Evolutionary conservation across 345 rosid species (phyloP).

Genomic region (Orychophragmus violaceus): DNA sequence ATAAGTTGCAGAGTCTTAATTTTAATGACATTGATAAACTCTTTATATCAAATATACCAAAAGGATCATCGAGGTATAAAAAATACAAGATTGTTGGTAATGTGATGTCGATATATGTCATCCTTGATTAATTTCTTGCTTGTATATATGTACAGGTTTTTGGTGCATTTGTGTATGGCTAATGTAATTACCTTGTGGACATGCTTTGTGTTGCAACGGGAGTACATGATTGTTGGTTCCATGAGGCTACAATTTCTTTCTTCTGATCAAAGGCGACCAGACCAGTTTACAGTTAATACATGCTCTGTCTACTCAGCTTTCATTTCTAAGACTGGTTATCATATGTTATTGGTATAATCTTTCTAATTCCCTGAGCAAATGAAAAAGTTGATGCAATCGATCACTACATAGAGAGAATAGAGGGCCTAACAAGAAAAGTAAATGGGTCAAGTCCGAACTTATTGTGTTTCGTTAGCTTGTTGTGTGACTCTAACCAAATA

Average conservation of each 20-base stretch:
- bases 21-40: conserved; percentile 73
- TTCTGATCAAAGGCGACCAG: conserved; percentile 59
- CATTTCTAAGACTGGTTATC: background rate
- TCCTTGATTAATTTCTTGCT: background rate
- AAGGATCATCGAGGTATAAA: conserved; percentile 66
- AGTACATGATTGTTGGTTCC: conserved; percentile 58
- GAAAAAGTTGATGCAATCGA: conserved; percentile 68
- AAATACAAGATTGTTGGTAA: no score
- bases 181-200: conserved; percentile 85
- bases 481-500: no score
- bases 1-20: conserved; percentile 35
- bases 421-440: no score
- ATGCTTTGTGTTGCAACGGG: conserved; percentile 68
- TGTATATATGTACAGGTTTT: conserved; percentile 46
- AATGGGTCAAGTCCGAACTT: no score
- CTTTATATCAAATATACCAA: conserved; percentile 78
- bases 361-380: conserved; percentile 29
- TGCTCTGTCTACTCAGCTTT: background rate
- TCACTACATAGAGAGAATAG: conserved; percentile 49
- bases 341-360: no score
- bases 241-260: conserved; percentile 88
- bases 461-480: no score
- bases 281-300: conserved; percentile 62
- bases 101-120: background rate
- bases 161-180: conserved; percentile 84